Conservation (phyloP, 768 basidiomycete genomes). For the Lactarius trivialis region DNA sequence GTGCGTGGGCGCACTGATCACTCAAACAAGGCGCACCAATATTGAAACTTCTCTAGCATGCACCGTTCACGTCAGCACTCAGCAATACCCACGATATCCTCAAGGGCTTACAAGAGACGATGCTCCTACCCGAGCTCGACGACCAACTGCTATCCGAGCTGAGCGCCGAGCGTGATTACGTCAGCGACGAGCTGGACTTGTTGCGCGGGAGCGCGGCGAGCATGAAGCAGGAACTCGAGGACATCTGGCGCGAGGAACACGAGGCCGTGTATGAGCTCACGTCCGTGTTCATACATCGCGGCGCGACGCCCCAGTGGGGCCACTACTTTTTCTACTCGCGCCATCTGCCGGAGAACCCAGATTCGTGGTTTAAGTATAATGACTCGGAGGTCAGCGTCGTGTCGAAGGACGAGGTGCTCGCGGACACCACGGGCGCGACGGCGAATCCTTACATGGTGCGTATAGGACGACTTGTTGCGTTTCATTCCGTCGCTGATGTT, state of each 20-base stretch:
- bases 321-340: conserved; percentile 97
- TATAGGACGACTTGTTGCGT: conserved; percentile 9
- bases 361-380: conserved; percentile 96
- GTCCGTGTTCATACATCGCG: conserved; percentile 93
- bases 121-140: conserved; percentile 49
- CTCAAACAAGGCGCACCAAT: no score
- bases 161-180: conserved; percentile 43
- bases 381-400: conserved; percentile 81
- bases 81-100: conserved; percentile 53
- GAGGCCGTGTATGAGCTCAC: conserved; percentile 81
- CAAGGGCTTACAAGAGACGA: conserved; percentile 37
- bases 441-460: conserved; percentile 87
- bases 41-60: conserved; percentile 38
- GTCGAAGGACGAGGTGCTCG: conserved; percentile 74
- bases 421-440: conserved; percentile 83
- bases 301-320: conserved; percentile 78
- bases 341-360: conserved; percentile 69
- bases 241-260: conserved; percentile 62
- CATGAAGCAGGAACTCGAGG: conserved; percentile 66
- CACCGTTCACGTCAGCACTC: conserved; percentile 52
- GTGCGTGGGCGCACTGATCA: conserved; percentile 35
- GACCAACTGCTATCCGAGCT: conserved; percentile 49
- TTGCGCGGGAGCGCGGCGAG: conserved; percentile 43
- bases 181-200: conserved; percentile 51
- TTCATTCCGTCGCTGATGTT: background rate